Conservation (phyloP, 352 stramenopile species). For the Pythium guiyangense region DNA sequence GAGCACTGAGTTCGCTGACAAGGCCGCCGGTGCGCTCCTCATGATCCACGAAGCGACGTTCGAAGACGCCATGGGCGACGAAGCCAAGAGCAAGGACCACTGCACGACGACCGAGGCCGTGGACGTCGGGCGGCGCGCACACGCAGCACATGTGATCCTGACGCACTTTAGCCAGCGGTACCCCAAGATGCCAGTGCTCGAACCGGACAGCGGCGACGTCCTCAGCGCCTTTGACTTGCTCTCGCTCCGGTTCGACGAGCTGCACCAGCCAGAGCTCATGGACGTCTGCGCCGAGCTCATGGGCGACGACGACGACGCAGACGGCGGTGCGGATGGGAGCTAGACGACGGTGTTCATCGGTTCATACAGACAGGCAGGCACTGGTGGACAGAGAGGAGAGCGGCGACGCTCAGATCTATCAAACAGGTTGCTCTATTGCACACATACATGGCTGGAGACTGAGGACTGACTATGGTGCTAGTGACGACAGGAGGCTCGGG, state of each 20-base stretch:
- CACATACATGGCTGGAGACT: neutral
- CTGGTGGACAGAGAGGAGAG: neutral
- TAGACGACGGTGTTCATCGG: neutral
- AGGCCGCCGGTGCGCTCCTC: conserved; percentile 69
- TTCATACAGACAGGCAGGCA: neutral
- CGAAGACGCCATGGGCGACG: conserved; percentile 90
- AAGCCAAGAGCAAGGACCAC: conserved; percentile 94
- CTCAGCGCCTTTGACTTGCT: conserved; percentile 77
- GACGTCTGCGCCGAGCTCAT: conserved; percentile 62
- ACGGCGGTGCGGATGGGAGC: neutral
- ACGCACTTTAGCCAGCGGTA: conserved; percentile 96
- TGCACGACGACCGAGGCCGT: conserved; percentile 93
- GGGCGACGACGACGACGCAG: conserved; percentile 20
- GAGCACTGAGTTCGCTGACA: conserved; percentile 55
- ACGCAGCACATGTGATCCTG: conserved; percentile 88
- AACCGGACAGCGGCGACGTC: conserved; percentile 28
- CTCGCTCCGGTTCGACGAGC: conserved; percentile 57
- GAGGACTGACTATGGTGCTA: neutral
- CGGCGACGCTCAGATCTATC: neutral
- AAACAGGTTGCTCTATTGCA: no score
- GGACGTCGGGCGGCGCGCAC: conserved; percentile 51
- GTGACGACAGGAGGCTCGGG: conserved; percentile 7
- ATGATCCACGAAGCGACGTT: conserved; percentile 98
- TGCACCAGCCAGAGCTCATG: conserved; percentile 59
- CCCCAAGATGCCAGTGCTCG: conserved; percentile 63